Conservation (phyloP, 495 filamentous ascomycete genomes). For the Xylaria curta region DNA sequence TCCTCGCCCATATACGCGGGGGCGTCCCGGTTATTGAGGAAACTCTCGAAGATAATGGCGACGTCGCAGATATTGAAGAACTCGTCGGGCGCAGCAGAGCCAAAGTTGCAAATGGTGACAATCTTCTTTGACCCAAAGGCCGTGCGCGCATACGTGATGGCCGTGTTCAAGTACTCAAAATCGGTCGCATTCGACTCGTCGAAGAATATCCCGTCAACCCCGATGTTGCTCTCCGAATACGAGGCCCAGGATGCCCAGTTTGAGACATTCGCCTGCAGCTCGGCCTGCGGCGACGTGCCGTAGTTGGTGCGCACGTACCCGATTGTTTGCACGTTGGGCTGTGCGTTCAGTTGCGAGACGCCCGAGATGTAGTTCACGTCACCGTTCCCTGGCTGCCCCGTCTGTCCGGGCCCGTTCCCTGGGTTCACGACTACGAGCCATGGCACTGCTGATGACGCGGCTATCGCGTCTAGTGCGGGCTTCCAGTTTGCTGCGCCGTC, state of each 20-base stretch:
- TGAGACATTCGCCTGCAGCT: slow-evolving; percentile 47
- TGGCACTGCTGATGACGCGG: slow-evolving; percentile 41
- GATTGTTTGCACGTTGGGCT: slow-evolving; percentile 51
- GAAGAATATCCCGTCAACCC: slow-evolving; percentile 39
- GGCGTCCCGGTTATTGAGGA: background rate
- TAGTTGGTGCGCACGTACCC: slow-evolving; percentile 57
- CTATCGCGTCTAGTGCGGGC: slow-evolving; percentile 44
- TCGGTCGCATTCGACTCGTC: slow-evolving; percentile 29
- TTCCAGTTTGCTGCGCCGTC: slow-evolving; percentile 46
- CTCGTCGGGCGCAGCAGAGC: background rate
- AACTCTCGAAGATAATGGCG: slow-evolving; percentile 21
- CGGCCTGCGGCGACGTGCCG: slow-evolving; percentile 35
- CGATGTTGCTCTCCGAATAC: slow-evolving; percentile 20
- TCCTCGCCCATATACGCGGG: slow-evolving; percentile 10
- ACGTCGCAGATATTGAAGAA: slow-evolving; percentile 24
- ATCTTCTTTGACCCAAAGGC: slow-evolving; percentile 15
- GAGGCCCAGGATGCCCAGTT: slow-evolving; percentile 51
- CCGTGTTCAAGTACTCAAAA: slow-evolving; percentile 7
- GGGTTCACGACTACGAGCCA: slow-evolving; percentile 58
- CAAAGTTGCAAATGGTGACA: slow-evolving; percentile 23
- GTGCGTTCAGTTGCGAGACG: slow-evolving; percentile 48
- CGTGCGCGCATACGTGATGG: slow-evolving; percentile 6
- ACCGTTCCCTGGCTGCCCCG: slow-evolving; percentile 20
- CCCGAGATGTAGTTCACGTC: slow-evolving; percentile 42
- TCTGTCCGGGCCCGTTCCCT: slow-evolving; percentile 50